Base-by-base conservation (phyloP, 2,329 filamentous ascomycete species). In the Conoideocrella luteorostrata region DNA sequence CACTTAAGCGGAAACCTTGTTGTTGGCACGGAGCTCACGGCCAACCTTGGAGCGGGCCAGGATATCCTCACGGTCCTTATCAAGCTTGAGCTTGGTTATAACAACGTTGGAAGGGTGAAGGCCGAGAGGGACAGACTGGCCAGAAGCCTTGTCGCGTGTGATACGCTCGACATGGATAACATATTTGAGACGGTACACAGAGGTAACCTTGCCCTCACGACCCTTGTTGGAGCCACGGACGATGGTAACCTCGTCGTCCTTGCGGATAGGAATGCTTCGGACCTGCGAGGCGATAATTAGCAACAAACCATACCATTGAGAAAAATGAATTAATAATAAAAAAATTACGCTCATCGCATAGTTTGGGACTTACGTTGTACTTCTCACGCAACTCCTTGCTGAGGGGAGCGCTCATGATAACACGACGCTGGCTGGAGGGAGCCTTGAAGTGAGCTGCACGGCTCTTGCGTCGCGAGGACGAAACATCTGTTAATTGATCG, bases 141-240 rank as follows among this genome's bases (percentile, higher is more conserved):
- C 91, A 70, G 89, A 93, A 70, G 82, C 86, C 86, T 98, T 98
- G 74, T 98, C 93, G 68, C 90, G 88, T 71, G 84, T 84, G 69
- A 98, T 84, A 64, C 91, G 88, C 82, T 96, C 91, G 71, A 98
- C 72, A 83, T 97, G 91, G 68, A 98, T 84, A 67, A 89, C 80
- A 75, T 93, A 98, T 77, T 97, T 97, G 66, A 95, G 86, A 71
- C 89, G 88, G 85, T 95, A 98, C 70, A 97, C 91, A 64, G 87
- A 88, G 63, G 84, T 90, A 75, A 98, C 80, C 80, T 97, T 97
- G 78, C 93, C 93, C 79, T 97, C 91, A 65, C 89, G 88, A 68
- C 91, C 93, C 82, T 97, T 97, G 82, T 95, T 86, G 74, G 78
- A 76, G 64, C 93, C 93, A 60, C 93, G 90, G 68, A 91, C 84